Conservation (phyloP, 78 protist genomes). For the Tieghemostelium lacteum region DNA sequence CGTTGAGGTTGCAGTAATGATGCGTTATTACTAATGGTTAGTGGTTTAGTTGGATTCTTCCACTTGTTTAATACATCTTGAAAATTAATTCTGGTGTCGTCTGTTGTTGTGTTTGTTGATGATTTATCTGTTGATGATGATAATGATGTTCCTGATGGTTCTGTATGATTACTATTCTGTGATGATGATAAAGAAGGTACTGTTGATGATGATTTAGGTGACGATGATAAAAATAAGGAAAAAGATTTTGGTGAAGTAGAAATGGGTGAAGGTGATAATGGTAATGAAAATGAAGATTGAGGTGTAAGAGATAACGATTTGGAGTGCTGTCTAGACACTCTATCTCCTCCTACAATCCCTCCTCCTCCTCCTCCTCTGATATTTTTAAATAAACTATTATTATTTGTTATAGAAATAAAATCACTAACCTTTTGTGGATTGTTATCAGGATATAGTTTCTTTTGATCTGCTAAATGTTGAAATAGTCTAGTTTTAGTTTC, state of each 20-base stretch:
- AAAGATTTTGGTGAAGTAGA: constrained; percentile 75
- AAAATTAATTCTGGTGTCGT: too few species aligned
- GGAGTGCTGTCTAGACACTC: background rate
- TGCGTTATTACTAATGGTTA: background rate
- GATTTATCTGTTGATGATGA: background rate
- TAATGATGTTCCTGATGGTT: background rate
- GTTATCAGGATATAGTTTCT: constrained; percentile 66
- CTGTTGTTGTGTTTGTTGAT: background rate
- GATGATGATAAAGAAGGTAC: background rate
- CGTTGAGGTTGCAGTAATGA: background rate
- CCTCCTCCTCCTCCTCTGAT: background rate
- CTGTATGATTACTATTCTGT: background rate
- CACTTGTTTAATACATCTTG: constrained; percentile 50
- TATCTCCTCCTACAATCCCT: background rate
- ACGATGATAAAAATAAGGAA: constrained; percentile 53
- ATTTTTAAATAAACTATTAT: background rate
- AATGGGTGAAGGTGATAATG: constrained; percentile 24
- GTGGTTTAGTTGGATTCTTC: constrained; percentile 15
- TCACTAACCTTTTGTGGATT: constrained; percentile 29
- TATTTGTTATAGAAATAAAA: background rate
- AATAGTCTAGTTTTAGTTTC: constrained; percentile 67
- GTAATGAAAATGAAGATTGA: background rate
- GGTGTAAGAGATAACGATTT: background rate
- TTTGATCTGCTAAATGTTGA: constrained; percentile 75
- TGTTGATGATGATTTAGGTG: too few species aligned